Base-by-base conservation (phyloP, 495 filamentous ascomycete species). In the Tuber brumale region DNA sequence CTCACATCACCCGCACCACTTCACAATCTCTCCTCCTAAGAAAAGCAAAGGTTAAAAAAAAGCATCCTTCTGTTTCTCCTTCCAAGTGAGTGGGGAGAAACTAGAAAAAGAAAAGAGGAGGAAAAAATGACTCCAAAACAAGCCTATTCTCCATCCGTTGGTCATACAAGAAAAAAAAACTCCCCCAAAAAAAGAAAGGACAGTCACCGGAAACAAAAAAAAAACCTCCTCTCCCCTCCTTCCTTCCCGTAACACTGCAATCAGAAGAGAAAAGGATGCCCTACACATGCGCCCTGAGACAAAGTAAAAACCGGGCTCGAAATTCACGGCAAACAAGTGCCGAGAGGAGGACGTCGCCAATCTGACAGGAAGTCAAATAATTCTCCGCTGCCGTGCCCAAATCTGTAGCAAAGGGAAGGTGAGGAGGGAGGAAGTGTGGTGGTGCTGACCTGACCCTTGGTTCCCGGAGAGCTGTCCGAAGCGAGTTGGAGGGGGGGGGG, bases 321-420 rank as follows among this genome's bases (percentile, higher is more conserved):
- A 66, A 66, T n/a, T 18, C 57, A 66, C 57, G 57, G 57, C 31
- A 66, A 66, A 66, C 57, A 66, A 66, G 57, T 66, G 14, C 57
- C 57, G 57, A 66, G 14, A 0, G n/a, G 57, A 31, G 9, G 27
- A 16, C n/a, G 12, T 66, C 57, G 57, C 57, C 57, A 66, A 66
- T 66, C 57, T 66, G 57, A 31, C 57, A 66, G 57, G 12, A 31
- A 31, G 27, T 16, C 57, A 66, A 66, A 66, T 31, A 66, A 66
- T 66, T 66, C 57, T 66, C 57, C 57, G 57, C 57, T 31, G 21
- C 57, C 57, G 57, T 31, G 12, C 57, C 6, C 57, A 66, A 66
- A 66, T 31, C 10, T 18, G 57, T 8, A 31, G 27, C 27, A 16
- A 31, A 66, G 27, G 27, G 57, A 31, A 66, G 57, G 27, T 27